A percentile compares a stretch with the other conserved stretches of the same genome.
phyloP scores from a whole-genome alignment of 2,329 filamentous ascomycete genomes.

The Phialophora verrucosa region DNA sequence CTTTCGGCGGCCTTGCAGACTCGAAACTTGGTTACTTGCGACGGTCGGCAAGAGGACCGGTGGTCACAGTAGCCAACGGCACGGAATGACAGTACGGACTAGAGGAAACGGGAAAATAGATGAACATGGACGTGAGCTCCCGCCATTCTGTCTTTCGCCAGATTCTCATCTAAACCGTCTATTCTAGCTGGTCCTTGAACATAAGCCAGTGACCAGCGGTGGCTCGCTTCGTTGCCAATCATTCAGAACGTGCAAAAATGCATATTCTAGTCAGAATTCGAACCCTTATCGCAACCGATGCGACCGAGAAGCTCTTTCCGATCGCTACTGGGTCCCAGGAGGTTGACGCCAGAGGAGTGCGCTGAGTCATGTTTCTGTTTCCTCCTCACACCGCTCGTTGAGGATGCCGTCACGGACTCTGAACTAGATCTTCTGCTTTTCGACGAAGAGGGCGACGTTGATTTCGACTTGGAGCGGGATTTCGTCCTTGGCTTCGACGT shows the following conservation, averaged over 20 bases:
- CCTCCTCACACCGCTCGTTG: constrained; percentile 17
- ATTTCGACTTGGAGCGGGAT: constrained; percentile 19
- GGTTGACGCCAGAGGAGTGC: constrained; percentile 38
- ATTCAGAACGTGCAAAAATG: neutral
- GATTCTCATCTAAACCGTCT: neutral
- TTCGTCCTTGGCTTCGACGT: constrained; percentile 23
- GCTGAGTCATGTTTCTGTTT: constrained; percentile 35
- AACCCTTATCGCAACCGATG: constrained; percentile 44
- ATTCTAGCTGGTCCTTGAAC: neutral
- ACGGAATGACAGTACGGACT: neutral
- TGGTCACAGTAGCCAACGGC: neutral
- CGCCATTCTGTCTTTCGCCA: neutral
- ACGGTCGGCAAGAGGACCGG: too few species aligned
- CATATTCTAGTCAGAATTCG: constrained; percentile 24
- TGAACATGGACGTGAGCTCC: neutral
- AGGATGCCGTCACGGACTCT: constrained; percentile 12
- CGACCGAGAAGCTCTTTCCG: constrained; percentile 44
- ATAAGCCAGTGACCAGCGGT: neutral
- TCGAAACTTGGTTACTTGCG: too few species aligned
- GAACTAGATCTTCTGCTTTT: constrained; percentile 15
- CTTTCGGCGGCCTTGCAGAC: too few species aligned
- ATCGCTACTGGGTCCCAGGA: constrained; percentile 36
- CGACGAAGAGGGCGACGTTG: constrained; percentile 20
- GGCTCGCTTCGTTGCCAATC: neutral
- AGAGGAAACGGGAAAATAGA: neutral